These are phyloP conservation scores for Diplocarpon rosae DNA, from an alignment of 2,329 filamentous ascomycete genomes.

Conservation along the genomic window DNA sequence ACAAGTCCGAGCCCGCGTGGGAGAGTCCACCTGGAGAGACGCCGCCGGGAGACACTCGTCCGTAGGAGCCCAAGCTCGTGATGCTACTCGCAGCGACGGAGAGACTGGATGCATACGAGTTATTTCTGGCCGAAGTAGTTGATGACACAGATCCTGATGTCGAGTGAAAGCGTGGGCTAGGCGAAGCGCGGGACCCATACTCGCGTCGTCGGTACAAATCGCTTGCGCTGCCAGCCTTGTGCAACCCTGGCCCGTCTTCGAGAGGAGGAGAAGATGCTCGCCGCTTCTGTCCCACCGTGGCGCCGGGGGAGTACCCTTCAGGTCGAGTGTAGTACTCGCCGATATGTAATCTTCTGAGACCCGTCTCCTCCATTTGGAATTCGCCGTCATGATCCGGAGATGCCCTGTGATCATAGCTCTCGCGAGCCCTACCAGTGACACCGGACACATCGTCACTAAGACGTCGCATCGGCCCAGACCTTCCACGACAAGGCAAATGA, in stretches of 20 bases:
- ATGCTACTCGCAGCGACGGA: conserved; percentile 52
- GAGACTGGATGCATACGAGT: conserved; percentile 50
- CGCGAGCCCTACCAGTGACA: conserved; percentile 39
- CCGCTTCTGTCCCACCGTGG: conserved; percentile 46
- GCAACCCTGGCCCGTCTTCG: conserved; percentile 33
- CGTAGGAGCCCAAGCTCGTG: conserved; percentile 52
- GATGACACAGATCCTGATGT: conserved; percentile 54
- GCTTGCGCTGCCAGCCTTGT: conserved; percentile 26
- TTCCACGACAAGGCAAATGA: conserved; percentile 27
- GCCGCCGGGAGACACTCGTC: conserved; percentile 48
- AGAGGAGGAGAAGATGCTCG: conserved; percentile 50
- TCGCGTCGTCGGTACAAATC: conserved; percentile 30
- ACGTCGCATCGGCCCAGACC: conserved; percentile 32
- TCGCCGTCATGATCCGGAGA: conserved; percentile 30
- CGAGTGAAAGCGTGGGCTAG: conserved; percentile 42
- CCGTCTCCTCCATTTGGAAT: conserved; percentile 42
- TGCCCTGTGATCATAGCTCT: conserved; percentile 50
- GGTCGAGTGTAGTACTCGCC: conserved; percentile 37
- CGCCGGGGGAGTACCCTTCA: conserved; percentile 23
- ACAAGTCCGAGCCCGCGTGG: conserved; percentile 23
- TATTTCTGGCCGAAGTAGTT: conserved; percentile 49
- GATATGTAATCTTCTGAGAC: conserved; percentile 39
- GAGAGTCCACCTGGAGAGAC: conserved; percentile 33
- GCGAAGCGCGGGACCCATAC: conserved; percentile 42
- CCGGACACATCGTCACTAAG: conserved; percentile 39